phyloP scores from a whole-genome alignment of 345 rosid species.

The Hibiscus trionum region DNA sequence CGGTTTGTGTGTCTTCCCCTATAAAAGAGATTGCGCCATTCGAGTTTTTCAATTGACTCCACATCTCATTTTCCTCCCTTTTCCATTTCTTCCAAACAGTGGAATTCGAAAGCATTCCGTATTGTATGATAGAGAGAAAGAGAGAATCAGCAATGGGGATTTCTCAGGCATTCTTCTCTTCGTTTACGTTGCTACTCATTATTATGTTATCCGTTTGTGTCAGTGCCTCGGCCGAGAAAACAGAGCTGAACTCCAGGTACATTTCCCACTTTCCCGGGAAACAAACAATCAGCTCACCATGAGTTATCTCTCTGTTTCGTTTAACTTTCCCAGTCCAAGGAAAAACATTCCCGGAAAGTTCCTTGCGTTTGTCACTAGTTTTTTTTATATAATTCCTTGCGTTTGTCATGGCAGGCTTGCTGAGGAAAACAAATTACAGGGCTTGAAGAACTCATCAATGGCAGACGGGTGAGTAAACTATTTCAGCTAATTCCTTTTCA shows the following conservation, averaged over 20 bases:
- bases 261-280: conserved; percentile 6
- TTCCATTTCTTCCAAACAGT: not conserved
- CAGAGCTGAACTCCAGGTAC: conserved; percentile 27
- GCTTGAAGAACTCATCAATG: conserved; percentile 44
- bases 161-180: conserved; percentile 24
- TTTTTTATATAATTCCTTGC: not conserved
- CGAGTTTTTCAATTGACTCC: not conserved
- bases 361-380: no score
- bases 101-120: not conserved
- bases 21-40: conserved; percentile 2
- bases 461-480: conserved; percentile 37
- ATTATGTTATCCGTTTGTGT: conserved; percentile 29
- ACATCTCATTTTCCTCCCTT: not conserved
- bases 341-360: no score
- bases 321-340: no score
- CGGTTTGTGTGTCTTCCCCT: not conserved
- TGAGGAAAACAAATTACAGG: conserved; percentile 21
- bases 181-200: conserved; percentile 30
- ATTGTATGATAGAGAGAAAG: conserved; percentile 1
- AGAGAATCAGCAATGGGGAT: conserved; percentile 38
- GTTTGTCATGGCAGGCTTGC: conserved; percentile 20
- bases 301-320: not conserved
- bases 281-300: not conserved
- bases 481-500: not conserved
- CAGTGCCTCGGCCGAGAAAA: conserved; percentile 24